Conservation (phyloP, 2,329 filamentous ascomycete species). For the Cadophora sp. region DNA sequence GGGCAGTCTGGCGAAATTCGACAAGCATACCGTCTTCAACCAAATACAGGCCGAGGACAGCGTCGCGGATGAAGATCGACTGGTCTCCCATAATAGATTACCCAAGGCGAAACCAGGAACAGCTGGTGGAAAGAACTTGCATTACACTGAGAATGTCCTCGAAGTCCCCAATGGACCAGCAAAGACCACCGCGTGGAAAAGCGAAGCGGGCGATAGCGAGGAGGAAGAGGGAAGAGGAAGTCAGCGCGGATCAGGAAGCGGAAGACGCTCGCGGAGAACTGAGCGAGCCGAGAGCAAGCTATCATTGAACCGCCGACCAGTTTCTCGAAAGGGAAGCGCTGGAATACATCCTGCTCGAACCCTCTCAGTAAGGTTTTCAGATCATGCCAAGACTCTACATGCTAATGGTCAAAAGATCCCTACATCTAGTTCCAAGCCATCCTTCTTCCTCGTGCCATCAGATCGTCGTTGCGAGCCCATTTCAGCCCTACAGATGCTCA, state of each 20-base stretch:
- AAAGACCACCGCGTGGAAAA: constrained; percentile 64
- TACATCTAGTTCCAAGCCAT: constrained; percentile 38
- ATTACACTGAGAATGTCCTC: constrained; percentile 90
- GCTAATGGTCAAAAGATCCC: constrained; percentile 37
- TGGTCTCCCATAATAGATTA: constrained; percentile 86
- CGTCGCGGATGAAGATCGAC: constrained; percentile 86
- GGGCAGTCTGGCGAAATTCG: constrained; percentile 88
- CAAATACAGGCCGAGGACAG: constrained; percentile 89
- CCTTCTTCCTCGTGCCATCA: constrained; percentile 60
- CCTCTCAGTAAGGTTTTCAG: constrained; percentile 38
- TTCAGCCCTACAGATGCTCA: constrained; percentile 84
- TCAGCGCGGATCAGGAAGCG: constrained; percentile 48
- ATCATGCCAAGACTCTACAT: constrained; percentile 6
- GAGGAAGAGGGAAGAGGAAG: constrained; percentile 39
- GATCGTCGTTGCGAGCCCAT: constrained; percentile 67
- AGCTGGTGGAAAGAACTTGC: constrained; percentile 85
- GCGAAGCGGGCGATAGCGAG: constrained; percentile 70
- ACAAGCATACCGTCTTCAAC: constrained; percentile 90
- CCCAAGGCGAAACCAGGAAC: constrained; percentile 68
- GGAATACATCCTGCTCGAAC: constrained; percentile 38
- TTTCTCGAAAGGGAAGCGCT: constrained; percentile 45
- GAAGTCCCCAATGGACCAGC: constrained; percentile 57
- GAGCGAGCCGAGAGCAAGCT: constrained; percentile 48
- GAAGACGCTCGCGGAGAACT: constrained; percentile 45
- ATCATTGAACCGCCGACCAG: constrained; percentile 44